Evolutionary conservation across 495 filamentous ascomycete genomes (phyloP), one percentile per base, ranked within the genome.

Genomic region (Penicillium pancosmium): DNA sequence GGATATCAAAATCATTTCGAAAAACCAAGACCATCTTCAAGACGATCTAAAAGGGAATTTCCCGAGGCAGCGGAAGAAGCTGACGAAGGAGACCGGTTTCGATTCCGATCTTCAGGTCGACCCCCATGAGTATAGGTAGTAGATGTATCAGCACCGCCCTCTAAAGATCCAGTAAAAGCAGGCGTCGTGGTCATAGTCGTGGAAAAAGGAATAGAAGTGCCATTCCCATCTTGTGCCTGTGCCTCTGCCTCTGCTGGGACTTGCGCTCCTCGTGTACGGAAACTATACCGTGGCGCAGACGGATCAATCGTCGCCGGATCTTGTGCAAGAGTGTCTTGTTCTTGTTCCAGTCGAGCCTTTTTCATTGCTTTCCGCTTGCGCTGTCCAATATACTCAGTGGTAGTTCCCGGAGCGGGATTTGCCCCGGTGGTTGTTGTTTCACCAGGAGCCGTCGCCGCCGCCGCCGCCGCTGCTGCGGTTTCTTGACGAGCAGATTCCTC

Each of bases 1-100:
- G 27, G 27, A 8, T 31, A 73, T 19, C 56, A 63, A 4, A 67
- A 76, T 54, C 41, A 72, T 40, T 49, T 54, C 44, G 36, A 50
- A 8, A 62, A n/a, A 10, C 59, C 59, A 18, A 66, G 59, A 2
- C 63, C 63, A 4, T 62, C 59, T 38, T 66, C 63, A 23, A 66
- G 41, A 3, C 53, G 59, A 35, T 66, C 63, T 2, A 66, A 40
- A 5, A 66, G 19, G 12, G 63, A 62, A 35, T 66, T 66, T 6
- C 11, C 16, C 0, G 63, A 65, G 10, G 12, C 62, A 16, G 21
- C 23, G 6, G 62, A 64, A 5, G 16, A 49, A 23, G 44, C 57
- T 2, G 57, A 49, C 2, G 62, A 64, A 23, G 46, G 46, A 12
- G 7, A 60, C 4, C 13, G 57, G 34, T 19, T 16, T 6, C 9